Evolutionary conservation across 73 alveolate genomes (phyloP), one percentile per base, ranked within the genome.

Genomic region (Stentor coeruleus): DNA sequence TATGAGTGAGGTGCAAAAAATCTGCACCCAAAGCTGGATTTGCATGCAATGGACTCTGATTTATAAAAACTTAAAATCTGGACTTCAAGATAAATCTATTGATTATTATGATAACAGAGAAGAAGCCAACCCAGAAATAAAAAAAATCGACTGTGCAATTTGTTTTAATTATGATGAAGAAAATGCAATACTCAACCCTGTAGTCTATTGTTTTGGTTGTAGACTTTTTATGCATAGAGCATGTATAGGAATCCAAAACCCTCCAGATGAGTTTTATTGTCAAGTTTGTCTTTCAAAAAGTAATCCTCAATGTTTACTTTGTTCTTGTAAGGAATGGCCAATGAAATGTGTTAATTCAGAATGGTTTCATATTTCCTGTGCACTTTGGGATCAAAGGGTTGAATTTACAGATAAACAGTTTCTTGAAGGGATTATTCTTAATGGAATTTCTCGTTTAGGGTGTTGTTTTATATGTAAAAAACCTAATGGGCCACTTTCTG

Each of bases 221-320:
- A 66, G 37, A 66, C 79, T 66, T 37, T 15, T 66, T 33, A 66
- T 66, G 79, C 79, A 66, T 66, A 66, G 39, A 33, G 79, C 79
- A 37, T 66, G 79, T 66, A 26, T 33, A 0, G 79, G 79, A 28
- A 11, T 66, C 36, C 36, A 33, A 20, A 66, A 37, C 33, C 33
- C n/a, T 26, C n/a, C 37, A 26, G 42, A 66, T 0, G 39, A 33
- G 2, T 66, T 20, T 66, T 26, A 20, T 26, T 66, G 79, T 33
- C 26, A 66, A 20, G 40, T 66, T 26, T 66, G 79, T 31, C 20
- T 20, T 14, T 37, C n/a, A 33, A 66, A 31, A 66, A 31, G 49
- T 20, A 31, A 33, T 66, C 79, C 79, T 20, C n/a, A 31, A 1
- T 66, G 79, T 31, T 1, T 66, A 1, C 11, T 66, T 1, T 66